Conservation (phyloP, 352 stramenopile genomes). For the Phytophthora chlamydospora region DNA sequence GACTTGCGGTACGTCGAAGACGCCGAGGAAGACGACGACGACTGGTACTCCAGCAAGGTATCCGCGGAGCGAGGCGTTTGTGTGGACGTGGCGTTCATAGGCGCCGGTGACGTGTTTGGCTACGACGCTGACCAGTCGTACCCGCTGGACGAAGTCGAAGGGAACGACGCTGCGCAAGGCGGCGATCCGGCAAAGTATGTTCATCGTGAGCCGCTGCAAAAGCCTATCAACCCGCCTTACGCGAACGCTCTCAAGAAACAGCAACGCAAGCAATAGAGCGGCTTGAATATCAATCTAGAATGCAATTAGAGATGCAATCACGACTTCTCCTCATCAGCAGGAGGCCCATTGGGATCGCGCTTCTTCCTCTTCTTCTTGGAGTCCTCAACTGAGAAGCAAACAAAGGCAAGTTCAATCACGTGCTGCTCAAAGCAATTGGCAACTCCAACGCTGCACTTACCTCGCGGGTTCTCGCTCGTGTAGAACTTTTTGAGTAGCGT, state of each 20-base stretch:
- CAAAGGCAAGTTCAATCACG: neutral
- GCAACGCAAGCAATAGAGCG: conserved; percentile 32
- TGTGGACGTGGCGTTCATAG: conserved; percentile 69
- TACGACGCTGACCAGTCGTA: conserved; percentile 88
- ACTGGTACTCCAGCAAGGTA: conserved; percentile 40
- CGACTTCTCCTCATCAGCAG: conserved; percentile 6
- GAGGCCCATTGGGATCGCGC: conserved; percentile 8
- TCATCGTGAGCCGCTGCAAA: conserved; percentile 81
- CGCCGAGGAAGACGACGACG: conserved; percentile 35
- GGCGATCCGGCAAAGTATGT: conserved; percentile 45
- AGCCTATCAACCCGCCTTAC: conserved; percentile 89
- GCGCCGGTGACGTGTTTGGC: conserved; percentile 78
- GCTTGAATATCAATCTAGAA: conserved; percentile 13
- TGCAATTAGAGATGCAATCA: conserved; percentile 18
- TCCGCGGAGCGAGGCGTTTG: conserved; percentile 53
- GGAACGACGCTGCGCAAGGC: neutral
- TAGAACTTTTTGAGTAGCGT: conserved; percentile 90
- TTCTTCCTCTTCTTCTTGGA: conserved; percentile 86
- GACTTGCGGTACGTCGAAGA: conserved; percentile 72
- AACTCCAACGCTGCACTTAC: conserved; percentile 30
- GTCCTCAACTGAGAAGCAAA: conserved; percentile 57
- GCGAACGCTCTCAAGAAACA: conserved; percentile 72
- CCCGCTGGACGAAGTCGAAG: conserved; percentile 56
- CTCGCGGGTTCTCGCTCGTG: conserved; percentile 87
- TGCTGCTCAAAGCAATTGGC: neutral